Evolutionary conservation across 2,329 filamentous ascomycete species (phyloP).

Genomic region (Alternaria triticimaculans): DNA sequence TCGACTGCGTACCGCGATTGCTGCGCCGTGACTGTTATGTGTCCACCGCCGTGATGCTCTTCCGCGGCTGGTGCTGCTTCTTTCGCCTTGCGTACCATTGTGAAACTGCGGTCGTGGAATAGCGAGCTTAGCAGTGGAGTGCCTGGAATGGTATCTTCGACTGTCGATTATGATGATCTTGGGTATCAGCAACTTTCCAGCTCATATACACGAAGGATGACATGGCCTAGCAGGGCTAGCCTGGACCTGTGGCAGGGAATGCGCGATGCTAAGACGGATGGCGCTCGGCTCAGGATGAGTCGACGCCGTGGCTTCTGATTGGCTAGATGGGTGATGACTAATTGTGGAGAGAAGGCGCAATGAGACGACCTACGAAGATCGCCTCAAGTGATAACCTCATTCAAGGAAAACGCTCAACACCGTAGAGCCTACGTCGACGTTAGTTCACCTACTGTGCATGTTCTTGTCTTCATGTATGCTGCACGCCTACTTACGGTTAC

Average conservation of each 20-base stretch:
- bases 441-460: too few species aligned
- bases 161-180: not conserved
- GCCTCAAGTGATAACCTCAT: not conserved
- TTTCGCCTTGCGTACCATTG: conserved; percentile 43
- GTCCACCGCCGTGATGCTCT: conserved; percentile 31
- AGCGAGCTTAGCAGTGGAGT: not conserved
- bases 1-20: conserved; percentile 49
- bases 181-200: too few species aligned
- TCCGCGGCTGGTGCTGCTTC: conserved; percentile 21
- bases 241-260: not conserved
- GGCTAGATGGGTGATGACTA: not conserved
- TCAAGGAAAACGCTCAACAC: too few species aligned
- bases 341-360: not conserved
- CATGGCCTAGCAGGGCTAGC: not conserved
- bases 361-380: not conserved
- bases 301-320: conserved; percentile 16
- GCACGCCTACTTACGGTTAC: not conserved
- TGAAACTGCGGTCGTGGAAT: not conserved
- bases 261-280: not conserved
- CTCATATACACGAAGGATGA: not conserved
- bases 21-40: conserved; percentile 47
- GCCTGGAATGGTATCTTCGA: not conserved
- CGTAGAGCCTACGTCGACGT: too few species aligned
- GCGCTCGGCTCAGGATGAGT: conserved; percentile 21
- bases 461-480: too few species aligned